phyloP scores from a whole-genome alignment of 176 grass and related monocot genomes.

The Coix lacrymajobi region DNA sequence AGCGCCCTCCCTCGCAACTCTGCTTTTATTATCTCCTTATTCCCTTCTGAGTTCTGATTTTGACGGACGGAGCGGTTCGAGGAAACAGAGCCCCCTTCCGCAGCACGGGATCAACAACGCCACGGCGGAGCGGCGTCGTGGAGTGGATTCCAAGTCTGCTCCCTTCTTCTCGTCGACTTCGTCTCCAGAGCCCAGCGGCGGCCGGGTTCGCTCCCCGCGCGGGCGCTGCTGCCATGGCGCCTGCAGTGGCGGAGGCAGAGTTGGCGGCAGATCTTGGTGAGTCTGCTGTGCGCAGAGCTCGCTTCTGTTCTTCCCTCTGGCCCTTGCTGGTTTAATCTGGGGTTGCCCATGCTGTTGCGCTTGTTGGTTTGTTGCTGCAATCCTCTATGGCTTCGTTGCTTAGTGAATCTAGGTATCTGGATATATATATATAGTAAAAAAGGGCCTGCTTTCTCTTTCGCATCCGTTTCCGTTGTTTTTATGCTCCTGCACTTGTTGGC shows the following conservation, averaged over 20 bases:
- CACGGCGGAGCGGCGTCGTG: neutral
- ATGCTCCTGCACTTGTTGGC: neutral
- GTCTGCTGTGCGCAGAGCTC: neutral
- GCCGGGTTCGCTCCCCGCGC: neutral
- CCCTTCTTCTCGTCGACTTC: no score
- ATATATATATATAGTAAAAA: no score
- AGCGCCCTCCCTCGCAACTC: neutral
- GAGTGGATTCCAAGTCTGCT: neutral
- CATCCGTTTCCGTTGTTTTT: neutral
- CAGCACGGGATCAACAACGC: neutral
- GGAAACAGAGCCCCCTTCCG: neutral
- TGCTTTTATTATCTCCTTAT: no score
- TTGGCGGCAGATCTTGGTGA: neutral
- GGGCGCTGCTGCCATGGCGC: neutral
- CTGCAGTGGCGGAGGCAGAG: neutral
- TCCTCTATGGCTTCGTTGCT: neutral
- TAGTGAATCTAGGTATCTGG: neutral
- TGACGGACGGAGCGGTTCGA: neutral
- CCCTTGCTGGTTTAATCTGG: no score
- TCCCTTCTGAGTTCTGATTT: no score
- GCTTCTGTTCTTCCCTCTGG: neutral
- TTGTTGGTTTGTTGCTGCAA: neutral
- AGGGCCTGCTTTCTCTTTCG: neutral
- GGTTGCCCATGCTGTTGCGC: neutral
- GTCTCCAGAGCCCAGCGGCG: neutral